Evolutionary conservation across 2,329 filamentous ascomycete species (phyloP).

Genomic region (Botrytis deweyae): DNA sequence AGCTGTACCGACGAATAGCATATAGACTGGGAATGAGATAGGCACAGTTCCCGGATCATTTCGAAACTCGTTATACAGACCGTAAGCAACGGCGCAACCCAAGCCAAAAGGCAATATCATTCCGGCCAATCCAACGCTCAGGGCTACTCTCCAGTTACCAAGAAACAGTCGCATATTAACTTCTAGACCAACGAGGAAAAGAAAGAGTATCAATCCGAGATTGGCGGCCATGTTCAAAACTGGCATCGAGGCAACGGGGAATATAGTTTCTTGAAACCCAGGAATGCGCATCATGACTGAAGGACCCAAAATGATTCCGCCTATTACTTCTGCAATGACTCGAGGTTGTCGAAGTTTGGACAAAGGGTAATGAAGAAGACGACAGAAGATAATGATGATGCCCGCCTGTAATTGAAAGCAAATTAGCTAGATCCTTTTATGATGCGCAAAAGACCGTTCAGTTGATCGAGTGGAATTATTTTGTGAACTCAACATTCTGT

Average conservation of each 20-base stretch:
- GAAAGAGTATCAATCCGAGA: slow-evolving; percentile 76
- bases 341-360: slow-evolving; percentile 75
- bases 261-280: slow-evolving; percentile 73
- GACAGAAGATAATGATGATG: slow-evolving; percentile 74
- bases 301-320: slow-evolving; percentile 81
- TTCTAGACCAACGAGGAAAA: slow-evolving; percentile 86
- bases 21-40: slow-evolving; percentile 61
- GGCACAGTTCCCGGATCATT: slow-evolving; percentile 48
- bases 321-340: slow-evolving; percentile 82
- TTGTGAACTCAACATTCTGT: background rate
- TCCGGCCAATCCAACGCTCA: slow-evolving; percentile 74
- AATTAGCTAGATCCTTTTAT: background rate
- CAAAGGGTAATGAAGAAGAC: slow-evolving; percentile 72
- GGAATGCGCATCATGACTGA: slow-evolving; percentile 87
- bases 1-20: slow-evolving; percentile 87
- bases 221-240: slow-evolving; percentile 77
- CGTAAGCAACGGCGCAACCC: slow-evolving; percentile 77
- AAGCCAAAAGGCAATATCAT: slow-evolving; percentile 82
- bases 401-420: slow-evolving; percentile 49
- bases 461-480: background rate
- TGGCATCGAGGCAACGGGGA: slow-evolving; percentile 72
- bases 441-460: background rate
- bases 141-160: slow-evolving; percentile 76
- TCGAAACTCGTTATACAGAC: slow-evolving; percentile 72
- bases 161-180: slow-evolving; percentile 76